These are phyloP conservation scores for Suillus paluster DNA, from an alignment of 768 basidiomycete species.

Conservation along the genomic window DNA sequence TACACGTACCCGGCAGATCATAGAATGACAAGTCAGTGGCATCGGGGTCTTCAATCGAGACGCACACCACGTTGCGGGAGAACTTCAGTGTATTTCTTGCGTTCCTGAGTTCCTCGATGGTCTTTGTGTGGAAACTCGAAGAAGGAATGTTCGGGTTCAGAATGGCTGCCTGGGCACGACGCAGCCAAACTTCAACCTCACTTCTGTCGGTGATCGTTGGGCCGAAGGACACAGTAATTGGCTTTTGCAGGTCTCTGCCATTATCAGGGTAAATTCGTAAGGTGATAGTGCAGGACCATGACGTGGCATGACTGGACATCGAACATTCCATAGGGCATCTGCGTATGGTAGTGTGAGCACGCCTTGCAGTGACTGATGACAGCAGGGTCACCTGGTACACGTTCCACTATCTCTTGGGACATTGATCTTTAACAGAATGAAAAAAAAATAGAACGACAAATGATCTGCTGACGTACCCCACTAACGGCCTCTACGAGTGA, in stretches of 20 bases:
- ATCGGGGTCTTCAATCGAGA: constrained; percentile 49
- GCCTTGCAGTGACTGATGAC: not conserved
- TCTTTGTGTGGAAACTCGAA: constrained; percentile 27
- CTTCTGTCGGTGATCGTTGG: constrained; percentile 30
- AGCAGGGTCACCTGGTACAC: constrained; percentile 50
- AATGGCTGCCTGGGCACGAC: constrained; percentile 52
- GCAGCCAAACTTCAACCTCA: constrained; percentile 45
- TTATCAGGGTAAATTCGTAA: constrained; percentile 39
- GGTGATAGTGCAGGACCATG: constrained; percentile 51
- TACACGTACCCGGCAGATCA: constrained; percentile 53
- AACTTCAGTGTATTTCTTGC: constrained; percentile 38
- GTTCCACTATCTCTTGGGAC: constrained; percentile 67
- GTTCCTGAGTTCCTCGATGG: constrained; percentile 31
- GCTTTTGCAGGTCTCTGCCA: constrained; percentile 30
- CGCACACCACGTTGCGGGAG: constrained; percentile 54
- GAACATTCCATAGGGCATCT: constrained; percentile 61
- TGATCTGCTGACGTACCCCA: constrained; percentile 42
- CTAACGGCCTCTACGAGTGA: constrained; percentile 62
- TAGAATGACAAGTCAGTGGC: constrained; percentile 56
- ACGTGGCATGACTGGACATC: constrained; percentile 42
- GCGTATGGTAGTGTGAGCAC: not conserved
- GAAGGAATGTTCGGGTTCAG: constrained; percentile 32
- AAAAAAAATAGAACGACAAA: not conserved
- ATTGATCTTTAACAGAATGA: constrained; percentile 46
- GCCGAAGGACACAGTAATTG: constrained; percentile 37